phyloP scores from a whole-genome alignment of 2,329 filamentous ascomycete species.

The Cladobotryum protrusum region DNA sequence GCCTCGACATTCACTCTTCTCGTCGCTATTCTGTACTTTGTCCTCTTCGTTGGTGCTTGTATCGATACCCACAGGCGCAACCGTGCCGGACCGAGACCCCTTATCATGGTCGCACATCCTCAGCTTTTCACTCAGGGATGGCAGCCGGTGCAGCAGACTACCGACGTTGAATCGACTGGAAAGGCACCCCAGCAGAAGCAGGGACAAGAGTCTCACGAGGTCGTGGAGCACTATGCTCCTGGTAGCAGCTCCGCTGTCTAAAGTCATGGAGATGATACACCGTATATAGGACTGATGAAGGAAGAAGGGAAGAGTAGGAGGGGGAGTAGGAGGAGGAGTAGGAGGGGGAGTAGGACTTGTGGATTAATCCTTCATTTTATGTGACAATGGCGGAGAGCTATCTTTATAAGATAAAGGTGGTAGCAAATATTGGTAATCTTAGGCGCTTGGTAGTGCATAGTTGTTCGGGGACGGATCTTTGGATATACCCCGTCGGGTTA shows the following conservation, averaged over 20 bases:
- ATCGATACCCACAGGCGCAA: slow-evolving; percentile 31
- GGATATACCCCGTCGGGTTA: no score
- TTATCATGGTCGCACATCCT: slow-evolving; percentile 23
- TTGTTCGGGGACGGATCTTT: no score
- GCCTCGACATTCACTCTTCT: slow-evolving; percentile 19
- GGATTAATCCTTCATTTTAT: no score
- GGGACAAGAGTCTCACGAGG: not conserved
- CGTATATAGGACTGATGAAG: no score
- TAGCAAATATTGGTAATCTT: no score
- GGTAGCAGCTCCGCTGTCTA: not conserved
- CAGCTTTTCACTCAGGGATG: slow-evolving; percentile 25
- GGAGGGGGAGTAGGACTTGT: no score
- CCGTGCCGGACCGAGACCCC: slow-evolving; percentile 13
- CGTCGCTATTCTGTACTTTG: slow-evolving; percentile 28
- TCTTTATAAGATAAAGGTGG: no score
- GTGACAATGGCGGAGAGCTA: no score
- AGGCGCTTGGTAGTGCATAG: no score
- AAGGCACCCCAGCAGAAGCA: slow-evolving; percentile 3
- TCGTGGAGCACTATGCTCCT: slow-evolving; percentile 2
- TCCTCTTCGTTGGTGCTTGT: slow-evolving; percentile 35
- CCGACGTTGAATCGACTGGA: not conserved
- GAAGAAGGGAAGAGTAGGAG: no score
- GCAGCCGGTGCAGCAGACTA: slow-evolving; percentile 19
- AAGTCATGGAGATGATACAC: not conserved
- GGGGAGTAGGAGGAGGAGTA: no score